Percentiles rank a stretch among this genome's conserved stretches.
These are phyloP conservation scores for Saccharomyces hybrid DNA, from an alignment of 1,139 yeast species.

Conservation along the genomic window DNA sequence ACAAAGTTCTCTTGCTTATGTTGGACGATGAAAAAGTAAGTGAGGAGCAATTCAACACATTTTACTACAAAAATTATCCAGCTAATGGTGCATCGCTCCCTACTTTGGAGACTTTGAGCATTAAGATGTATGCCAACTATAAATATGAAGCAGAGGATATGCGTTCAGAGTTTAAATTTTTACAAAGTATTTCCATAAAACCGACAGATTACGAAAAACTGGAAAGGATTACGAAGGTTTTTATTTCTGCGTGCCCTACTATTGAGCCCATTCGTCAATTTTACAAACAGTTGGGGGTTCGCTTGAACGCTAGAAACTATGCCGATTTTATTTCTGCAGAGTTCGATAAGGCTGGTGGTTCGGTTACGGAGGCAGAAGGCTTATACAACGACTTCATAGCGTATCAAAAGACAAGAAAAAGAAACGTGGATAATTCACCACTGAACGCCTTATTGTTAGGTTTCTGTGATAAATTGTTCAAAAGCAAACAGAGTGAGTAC, in stretches of 20 bases:
- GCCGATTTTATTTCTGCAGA: constrained; percentile 22
- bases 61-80: constrained; percentile 11
- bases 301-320: constrained; percentile 13
- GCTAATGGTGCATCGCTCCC: constrained; percentile 12
- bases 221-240: constrained; percentile 16
- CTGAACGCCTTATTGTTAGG: constrained; percentile 7
- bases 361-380: constrained; percentile 19
- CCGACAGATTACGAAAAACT: constrained; percentile 11
- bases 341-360: constrained; percentile 18
- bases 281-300: constrained; percentile 14
- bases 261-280: constrained; percentile 18
- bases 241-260: constrained; percentile 17
- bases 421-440: not conserved
- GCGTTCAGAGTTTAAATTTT: constrained; percentile 12
- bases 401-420: constrained; percentile 6
- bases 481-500: not conserved
- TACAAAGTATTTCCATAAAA: constrained; percentile 17
- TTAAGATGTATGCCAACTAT: constrained; percentile 21
- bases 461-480: not conserved
- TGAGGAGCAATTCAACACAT: constrained; percentile 10
- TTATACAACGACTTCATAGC: constrained; percentile 19
- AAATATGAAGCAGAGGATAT: constrained; percentile 10
- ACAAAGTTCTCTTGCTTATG: constrained; percentile 18
- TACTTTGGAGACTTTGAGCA: constrained; percentile 17
- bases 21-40: constrained; percentile 8